phyloP scores from a whole-genome alignment of 331 rosid species.

The Rhamnella rubrinervis region DNA sequence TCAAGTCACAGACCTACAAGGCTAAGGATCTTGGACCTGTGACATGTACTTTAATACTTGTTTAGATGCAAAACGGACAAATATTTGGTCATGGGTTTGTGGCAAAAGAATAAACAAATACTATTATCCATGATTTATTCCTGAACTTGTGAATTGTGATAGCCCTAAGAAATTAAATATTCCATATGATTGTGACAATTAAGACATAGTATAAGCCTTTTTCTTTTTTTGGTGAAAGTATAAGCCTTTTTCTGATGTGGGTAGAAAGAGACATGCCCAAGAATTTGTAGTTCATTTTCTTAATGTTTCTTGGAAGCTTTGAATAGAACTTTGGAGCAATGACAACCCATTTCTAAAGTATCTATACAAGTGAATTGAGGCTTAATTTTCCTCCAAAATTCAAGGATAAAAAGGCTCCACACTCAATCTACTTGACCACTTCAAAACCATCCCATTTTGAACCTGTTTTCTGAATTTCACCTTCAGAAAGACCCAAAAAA shows the following conservation, averaged over 20 bases:
- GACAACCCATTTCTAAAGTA: neutral
- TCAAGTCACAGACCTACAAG: neutral
- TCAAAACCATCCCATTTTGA: neutral
- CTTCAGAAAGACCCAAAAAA: neutral
- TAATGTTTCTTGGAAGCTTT: conserved; percentile 17
- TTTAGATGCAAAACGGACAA: neutral
- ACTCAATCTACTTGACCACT: conserved; percentile 15
- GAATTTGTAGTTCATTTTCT: neutral
- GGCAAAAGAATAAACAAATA: neutral
- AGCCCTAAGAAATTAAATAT: neutral
- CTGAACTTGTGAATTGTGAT: neutral
- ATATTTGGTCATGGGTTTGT: conserved; percentile 7
- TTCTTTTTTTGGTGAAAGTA: too few species aligned
- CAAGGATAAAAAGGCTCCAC: conserved; percentile 20
- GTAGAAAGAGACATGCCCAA: neutral
- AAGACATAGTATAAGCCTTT: too few species aligned
- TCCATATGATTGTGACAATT: neutral
- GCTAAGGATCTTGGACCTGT: conserved; percentile 4
- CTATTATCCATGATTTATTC: neutral
- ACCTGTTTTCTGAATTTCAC: neutral
- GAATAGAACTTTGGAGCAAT: conserved; percentile 29
- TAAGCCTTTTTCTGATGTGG: neutral
- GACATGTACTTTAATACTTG: neutral
- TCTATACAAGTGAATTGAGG: neutral
- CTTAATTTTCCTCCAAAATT: conserved; percentile 13